A percentile compares a stretch with the other conserved stretches of the same genome.
Conservation (phyloP, 768 basidiomycete genomes). For the Lepiota brunneoincarnata region DNA sequence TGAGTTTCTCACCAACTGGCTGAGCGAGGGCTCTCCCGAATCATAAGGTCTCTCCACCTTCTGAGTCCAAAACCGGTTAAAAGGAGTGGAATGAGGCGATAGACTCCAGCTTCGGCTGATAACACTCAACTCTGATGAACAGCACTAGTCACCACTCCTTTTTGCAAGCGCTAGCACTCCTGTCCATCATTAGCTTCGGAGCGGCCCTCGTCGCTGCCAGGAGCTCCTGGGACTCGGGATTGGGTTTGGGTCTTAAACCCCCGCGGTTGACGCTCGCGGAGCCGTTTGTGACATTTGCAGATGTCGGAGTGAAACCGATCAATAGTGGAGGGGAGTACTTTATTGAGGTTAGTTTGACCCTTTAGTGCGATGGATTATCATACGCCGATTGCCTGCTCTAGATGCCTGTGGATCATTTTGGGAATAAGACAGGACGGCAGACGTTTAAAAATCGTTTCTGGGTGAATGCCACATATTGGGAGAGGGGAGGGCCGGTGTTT, state of each 20-base stretch:
- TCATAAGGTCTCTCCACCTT: too few relatives aligned
- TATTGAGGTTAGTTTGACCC: not conserved
- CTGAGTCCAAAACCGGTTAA: too few relatives aligned
- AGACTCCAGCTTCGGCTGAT: too few relatives aligned
- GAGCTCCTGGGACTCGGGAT: not conserved
- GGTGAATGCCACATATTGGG: constrained; percentile 46
- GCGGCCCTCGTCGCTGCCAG: not conserved
- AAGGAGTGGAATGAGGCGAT: too few relatives aligned
- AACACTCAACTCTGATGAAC: too few relatives aligned
- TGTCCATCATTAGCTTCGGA: not conserved
- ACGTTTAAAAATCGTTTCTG: constrained; percentile 48
- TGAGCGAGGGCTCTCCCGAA: too few relatives aligned
- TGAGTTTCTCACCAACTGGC: too few relatives aligned
- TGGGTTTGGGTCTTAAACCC: not conserved
- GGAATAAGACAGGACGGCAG: constrained; percentile 20
- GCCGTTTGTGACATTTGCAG: not conserved
- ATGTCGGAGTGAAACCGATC: not conserved
- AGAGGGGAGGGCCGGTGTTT: constrained; percentile 46
- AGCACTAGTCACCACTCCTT: too few relatives aligned
- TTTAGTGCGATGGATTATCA: too few relatives aligned
- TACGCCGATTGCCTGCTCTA: constrained; percentile 15
- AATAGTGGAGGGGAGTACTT: constrained; percentile 4
- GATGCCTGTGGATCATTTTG: constrained; percentile 49
- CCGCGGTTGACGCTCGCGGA: not conserved
- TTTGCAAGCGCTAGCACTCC: not conserved